These are phyloP conservation scores for Wallacemonas rigidus DNA, from an alignment of 208 protist species.

Conservation along the genomic window DNA sequence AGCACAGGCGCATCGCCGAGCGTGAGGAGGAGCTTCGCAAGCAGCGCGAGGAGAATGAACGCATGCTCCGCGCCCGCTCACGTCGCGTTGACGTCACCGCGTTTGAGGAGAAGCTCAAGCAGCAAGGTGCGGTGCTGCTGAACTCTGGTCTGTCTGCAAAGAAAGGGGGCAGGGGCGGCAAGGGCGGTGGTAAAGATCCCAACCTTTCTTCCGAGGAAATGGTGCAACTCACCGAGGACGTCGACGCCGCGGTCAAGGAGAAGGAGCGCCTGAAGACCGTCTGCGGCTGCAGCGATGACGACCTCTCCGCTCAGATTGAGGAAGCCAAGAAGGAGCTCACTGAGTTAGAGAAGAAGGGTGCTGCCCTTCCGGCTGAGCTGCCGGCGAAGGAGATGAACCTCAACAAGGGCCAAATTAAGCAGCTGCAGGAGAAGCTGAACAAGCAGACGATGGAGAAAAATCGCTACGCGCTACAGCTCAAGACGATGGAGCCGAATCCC, in stretches of 20 bases:
- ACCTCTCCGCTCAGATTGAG: constrained; percentile 47
- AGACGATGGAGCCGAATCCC: constrained; percentile 63
- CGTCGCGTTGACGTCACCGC: constrained; percentile 65
- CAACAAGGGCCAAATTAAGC: constrained; percentile 60
- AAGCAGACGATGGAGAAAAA: constrained; percentile 80
- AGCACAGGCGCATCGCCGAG: constrained; percentile 44
- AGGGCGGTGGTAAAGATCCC: constrained; percentile 29
- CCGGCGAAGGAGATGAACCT: constrained; percentile 37
- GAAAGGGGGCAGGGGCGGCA: constrained; percentile 47
- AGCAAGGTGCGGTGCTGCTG: constrained; percentile 60
- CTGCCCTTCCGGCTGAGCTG: constrained; percentile 21
- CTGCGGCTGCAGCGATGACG: constrained; percentile 62
- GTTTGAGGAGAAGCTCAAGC: constrained; percentile 58
- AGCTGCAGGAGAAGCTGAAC: constrained; percentile 78
- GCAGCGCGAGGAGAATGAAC: constrained; percentile 68
- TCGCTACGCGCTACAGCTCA: constrained; percentile 77
- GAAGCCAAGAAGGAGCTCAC: constrained; percentile 57
- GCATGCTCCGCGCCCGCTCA: constrained; percentile 41
- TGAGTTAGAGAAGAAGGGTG: constrained; percentile 33
- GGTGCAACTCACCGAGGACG: constrained; percentile 54
- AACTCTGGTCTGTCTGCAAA: constrained; percentile 44
- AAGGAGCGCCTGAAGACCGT: constrained; percentile 69
- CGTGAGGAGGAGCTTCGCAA: constrained; percentile 51
- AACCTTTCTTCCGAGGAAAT: constrained; percentile 52
- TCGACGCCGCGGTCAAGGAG: constrained; percentile 58